These are phyloP conservation scores for Trichophyton equinum DNA, from an alignment of 2,329 filamentous ascomycete genomes.

Conservation along the genomic window DNA sequence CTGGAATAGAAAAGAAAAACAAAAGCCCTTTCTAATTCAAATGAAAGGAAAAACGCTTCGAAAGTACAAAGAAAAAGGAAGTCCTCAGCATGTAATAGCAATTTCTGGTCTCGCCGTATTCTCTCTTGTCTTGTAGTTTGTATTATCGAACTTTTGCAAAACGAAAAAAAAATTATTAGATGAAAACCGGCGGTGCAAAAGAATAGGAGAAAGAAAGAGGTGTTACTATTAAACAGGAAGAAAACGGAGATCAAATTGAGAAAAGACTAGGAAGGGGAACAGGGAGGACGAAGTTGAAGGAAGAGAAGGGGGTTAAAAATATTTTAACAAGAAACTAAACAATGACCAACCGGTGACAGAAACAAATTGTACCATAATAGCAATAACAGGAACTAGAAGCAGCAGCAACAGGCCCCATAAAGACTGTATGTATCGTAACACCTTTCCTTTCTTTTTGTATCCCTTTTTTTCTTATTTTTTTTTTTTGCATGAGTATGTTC, in stretches of 20 bases:
- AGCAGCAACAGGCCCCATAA: background rate
- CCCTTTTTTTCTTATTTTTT: background rate
- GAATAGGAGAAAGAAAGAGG: background rate
- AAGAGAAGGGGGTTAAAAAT: background rate
- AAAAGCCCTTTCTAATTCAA: background rate
- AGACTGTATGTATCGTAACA: slow-evolving; percentile 3
- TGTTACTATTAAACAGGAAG: background rate
- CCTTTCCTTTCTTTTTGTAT: background rate
- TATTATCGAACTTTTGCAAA: slow-evolving; percentile 2
- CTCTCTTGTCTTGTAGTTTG: slow-evolving; percentile 2
- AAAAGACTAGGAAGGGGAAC: background rate
- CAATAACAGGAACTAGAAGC: background rate
- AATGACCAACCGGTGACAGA: background rate
- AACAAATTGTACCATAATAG: background rate
- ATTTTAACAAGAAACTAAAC: background rate
- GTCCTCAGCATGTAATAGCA: slow-evolving; percentile 2
- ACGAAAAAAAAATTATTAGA: background rate
- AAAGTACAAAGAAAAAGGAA: background rate
- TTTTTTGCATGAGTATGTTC: background rate
- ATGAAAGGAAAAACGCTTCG: background rate
- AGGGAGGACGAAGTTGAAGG: background rate
- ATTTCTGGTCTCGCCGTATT: slow-evolving; percentile 3
- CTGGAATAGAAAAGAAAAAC: background rate
- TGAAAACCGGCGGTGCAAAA: background rate
- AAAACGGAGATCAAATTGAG: background rate